Evolutionary conservation across 208 protist genomes (phyloP).

Genomic region (Trypanosoma platydactyli): DNA sequence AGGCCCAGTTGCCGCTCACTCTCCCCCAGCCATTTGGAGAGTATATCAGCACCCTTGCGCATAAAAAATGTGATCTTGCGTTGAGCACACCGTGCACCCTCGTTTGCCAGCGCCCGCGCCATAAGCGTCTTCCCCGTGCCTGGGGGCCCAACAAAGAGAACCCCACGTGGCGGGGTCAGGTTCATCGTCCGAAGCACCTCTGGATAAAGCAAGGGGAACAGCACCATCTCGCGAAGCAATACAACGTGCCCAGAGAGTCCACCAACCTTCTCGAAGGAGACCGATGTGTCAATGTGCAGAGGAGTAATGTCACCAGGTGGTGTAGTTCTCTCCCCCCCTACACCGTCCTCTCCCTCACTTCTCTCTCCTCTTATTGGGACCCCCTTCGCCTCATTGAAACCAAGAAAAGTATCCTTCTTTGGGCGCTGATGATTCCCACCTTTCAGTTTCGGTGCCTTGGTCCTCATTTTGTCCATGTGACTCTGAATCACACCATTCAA

Average conservation of each 20-base stretch:
- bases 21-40: constrained; percentile 99
- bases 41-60: constrained; percentile 96
- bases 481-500: constrained; percentile 44
- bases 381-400: not conserved
- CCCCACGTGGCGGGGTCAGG: constrained; percentile 92
- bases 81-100: constrained; percentile 93
- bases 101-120: constrained; percentile 98
- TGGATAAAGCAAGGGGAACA: constrained; percentile 81
- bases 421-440: constrained; percentile 24
- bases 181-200: constrained; percentile 55
- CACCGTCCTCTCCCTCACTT: not conserved
- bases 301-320: constrained; percentile 70
- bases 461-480: constrained; percentile 14
- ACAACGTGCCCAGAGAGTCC: constrained; percentile 78
- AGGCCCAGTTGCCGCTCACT: constrained; percentile 95
- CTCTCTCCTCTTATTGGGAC: not conserved
- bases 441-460: constrained; percentile 1
- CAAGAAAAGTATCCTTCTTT: constrained; percentile 37
- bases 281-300: constrained; percentile 49
- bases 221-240: constrained; percentile 76
- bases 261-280: constrained; percentile 81
- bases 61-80: constrained; percentile 95
- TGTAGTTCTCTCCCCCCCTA: constrained; percentile 15
- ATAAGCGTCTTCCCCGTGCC: constrained; percentile 99
- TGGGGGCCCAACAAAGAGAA: constrained; percentile 99